Evolutionary conservation across 75 land plant species (phyloP).

Genomic region (Adiantum capillusveneris): DNA sequence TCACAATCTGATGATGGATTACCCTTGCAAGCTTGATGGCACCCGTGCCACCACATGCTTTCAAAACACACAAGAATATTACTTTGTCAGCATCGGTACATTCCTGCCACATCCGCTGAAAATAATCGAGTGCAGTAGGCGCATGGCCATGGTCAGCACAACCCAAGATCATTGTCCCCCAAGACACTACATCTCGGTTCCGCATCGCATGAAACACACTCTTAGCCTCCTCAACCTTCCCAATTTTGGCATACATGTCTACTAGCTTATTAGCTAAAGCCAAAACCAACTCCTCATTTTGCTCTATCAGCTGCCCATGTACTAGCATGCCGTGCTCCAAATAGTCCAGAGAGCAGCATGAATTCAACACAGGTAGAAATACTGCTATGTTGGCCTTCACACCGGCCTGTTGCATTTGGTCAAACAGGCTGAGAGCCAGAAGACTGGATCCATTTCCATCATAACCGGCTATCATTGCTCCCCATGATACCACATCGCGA

Average conservation of each 20-base stretch:
- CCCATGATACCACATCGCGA: slow-evolving; percentile 40
- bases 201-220: slow-evolving; percentile 29
- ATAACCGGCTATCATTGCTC: slow-evolving; percentile 46
- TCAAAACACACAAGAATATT: slow-evolving; percentile 37
- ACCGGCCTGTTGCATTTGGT: slow-evolving; percentile 28
- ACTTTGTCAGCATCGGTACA: slow-evolving; percentile 32
- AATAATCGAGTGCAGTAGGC: slow-evolving; percentile 18
- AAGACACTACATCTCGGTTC: slow-evolving; percentile 31
- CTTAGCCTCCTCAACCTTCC: slow-evolving; percentile 30
- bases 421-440: slow-evolving; percentile 28
- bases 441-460: slow-evolving; percentile 21
- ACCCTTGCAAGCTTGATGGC: slow-evolving; percentile 12
- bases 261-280: slow-evolving; percentile 38
- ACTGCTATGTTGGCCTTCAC: slow-evolving; percentile 32
- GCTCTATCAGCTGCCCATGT: slow-evolving; percentile 15
- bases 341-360: slow-evolving; percentile 31
- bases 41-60: slow-evolving; percentile 3
- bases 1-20: slow-evolving; percentile 14
- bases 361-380: slow-evolving; percentile 32
- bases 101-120: slow-evolving; percentile 31
- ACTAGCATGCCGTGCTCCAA: slow-evolving; percentile 22
- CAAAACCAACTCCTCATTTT: slow-evolving; percentile 8
- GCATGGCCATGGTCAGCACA: slow-evolving; percentile 35
- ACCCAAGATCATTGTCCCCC: slow-evolving; percentile 44
- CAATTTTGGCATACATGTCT: slow-evolving; percentile 52